Evolutionary conservation across 2,329 filamentous ascomycete genomes (phyloP), one percentile per base, ranked within the genome.

Genomic region (Penicillium sp.): DNA sequence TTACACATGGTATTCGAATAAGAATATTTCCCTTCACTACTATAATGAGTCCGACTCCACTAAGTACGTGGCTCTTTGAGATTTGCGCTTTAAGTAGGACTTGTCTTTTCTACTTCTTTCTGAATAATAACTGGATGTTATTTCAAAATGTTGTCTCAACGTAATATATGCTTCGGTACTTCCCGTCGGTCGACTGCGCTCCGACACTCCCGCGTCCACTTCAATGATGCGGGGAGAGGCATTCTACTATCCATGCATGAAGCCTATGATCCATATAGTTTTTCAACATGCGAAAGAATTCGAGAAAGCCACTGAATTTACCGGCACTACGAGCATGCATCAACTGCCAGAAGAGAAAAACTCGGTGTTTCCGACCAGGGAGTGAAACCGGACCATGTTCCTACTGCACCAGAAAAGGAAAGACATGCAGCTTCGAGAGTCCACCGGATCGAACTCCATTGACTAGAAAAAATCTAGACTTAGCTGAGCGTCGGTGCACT

Each of bases 301-400:
- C 14, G 46, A 49, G 29, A 14, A 33, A 37, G 35, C 2, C 46
- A 39, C 48, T 26, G 23, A 50, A 31, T 35, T 27, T 50, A 23
- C 31, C 47, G 6, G 35, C 47, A 11, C 27, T 31, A 11, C 47
- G 53, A n/a, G 53, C 53, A 9, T 55, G 53, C 19, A 42, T 48
- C 4, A 45, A 55, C 26, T 55, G 53, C n/a, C 53, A 51, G 16
- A 55, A 51, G 19, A 27, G 53, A 33, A 55, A 55, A 39, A 55
- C 37, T 19, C 47, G 53, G 13, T 55, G 53, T 21, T 47, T 45
- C 10, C 53, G 43, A 49, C 21, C 27, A 19, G 46, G 29, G 5
- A 19, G 44, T 10, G 19, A 19, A 19, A 19, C 19, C 19, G 43
- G 19, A 14, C 33, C 49, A 26, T 57, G 54, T 31, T 43, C 50